Percentiles rank a stretch among this genome's conserved stretches.
Evolutionary conservation across 2,329 filamentous ascomycete species (phyloP).

Genomic region (Hymenoscyphus repandus): DNA sequence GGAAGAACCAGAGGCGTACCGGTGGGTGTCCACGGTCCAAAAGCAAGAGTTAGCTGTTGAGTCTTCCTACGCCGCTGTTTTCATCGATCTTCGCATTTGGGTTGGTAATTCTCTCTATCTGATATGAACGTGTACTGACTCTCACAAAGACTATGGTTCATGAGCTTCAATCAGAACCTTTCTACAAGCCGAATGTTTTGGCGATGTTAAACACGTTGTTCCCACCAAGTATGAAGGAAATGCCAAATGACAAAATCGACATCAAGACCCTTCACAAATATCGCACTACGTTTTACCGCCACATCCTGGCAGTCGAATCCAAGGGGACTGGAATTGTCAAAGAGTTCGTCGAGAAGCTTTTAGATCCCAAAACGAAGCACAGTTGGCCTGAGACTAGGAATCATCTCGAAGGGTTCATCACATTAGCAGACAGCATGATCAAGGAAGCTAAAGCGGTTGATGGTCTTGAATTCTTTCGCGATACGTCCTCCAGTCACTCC

Average conservation of each 20-base stretch:
- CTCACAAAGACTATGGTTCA: constrained; percentile 22
- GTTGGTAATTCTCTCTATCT: constrained; percentile 13
- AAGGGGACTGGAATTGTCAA: constrained; percentile 13
- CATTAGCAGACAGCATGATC: constrained; percentile 23
- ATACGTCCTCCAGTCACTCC: background rate
- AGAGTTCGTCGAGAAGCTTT: constrained; percentile 14
- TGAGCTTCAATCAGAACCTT: constrained; percentile 16
- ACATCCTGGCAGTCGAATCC: constrained; percentile 17
- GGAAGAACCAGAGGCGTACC: constrained; percentile 15
- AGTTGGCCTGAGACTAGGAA: constrained; percentile 17
- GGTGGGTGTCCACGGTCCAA: constrained; percentile 23
- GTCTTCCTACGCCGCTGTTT: constrained; percentile 18
- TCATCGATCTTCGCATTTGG: constrained; percentile 26
- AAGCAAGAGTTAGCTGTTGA: constrained; percentile 19
- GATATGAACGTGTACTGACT: constrained; percentile 3
- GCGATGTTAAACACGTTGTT: constrained; percentile 30
- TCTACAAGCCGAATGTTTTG: constrained; percentile 21
- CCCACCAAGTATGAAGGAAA: constrained; percentile 21
- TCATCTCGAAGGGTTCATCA: constrained; percentile 18
- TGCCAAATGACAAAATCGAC: constrained; percentile 20
- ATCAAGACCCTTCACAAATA: constrained; percentile 17
- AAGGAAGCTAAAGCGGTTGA: constrained; percentile 17
- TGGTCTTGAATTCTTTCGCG: constrained; percentile 13
- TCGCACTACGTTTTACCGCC: constrained; percentile 21
- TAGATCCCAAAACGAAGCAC: constrained; percentile 14